phyloP scores from a whole-genome alignment of 805 yeast species.

The Cyberlindnera xishuangbannaensis region DNA sequence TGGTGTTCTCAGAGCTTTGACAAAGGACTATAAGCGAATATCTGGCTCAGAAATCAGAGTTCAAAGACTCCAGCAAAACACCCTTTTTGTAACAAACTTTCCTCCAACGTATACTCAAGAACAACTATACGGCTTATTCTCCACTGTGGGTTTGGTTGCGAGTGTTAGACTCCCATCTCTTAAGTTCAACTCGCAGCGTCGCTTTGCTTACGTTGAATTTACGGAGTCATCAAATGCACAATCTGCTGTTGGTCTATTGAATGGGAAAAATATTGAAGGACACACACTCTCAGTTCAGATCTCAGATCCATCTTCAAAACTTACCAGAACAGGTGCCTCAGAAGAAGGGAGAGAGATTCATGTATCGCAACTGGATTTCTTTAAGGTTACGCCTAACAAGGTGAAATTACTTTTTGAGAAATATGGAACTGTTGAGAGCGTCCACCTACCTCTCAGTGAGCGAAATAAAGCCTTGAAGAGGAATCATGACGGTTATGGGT shows the following conservation, averaged over 20 bases:
- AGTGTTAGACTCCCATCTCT: slow-evolving; percentile 63
- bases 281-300: slow-evolving; percentile 48
- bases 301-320: slow-evolving; percentile 50
- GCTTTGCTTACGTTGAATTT: slow-evolving; percentile 73
- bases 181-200: slow-evolving; percentile 44
- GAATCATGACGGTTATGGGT: slow-evolving; percentile 60
- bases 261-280: slow-evolving; percentile 34
- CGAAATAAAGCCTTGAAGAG: slow-evolving; percentile 20
- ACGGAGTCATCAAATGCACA: slow-evolving; percentile 36
- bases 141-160: slow-evolving; percentile 34
- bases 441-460: slow-evolving; percentile 41
- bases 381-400: slow-evolving; percentile 31
- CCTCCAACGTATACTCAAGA: slow-evolving; percentile 47
- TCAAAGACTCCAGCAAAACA: slow-evolving; percentile 37
- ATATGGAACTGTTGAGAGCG: slow-evolving; percentile 48
- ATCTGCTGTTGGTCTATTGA: slow-evolving; percentile 34
- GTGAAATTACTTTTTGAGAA: slow-evolving; percentile 38
- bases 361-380: slow-evolving; percentile 47
- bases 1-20: slow-evolving; percentile 51
- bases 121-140: slow-evolving; percentile 37
- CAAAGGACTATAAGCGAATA: slow-evolving; percentile 48
- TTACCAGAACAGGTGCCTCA: slow-evolving; percentile 38
- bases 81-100: slow-evolving; percentile 70
- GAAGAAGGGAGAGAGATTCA: slow-evolving; percentile 53
- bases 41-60: slow-evolving; percentile 41